Base-by-base conservation (phyloP, 2,329 filamentous ascomycete genomes). In the Fusarium begoniae region DNA sequence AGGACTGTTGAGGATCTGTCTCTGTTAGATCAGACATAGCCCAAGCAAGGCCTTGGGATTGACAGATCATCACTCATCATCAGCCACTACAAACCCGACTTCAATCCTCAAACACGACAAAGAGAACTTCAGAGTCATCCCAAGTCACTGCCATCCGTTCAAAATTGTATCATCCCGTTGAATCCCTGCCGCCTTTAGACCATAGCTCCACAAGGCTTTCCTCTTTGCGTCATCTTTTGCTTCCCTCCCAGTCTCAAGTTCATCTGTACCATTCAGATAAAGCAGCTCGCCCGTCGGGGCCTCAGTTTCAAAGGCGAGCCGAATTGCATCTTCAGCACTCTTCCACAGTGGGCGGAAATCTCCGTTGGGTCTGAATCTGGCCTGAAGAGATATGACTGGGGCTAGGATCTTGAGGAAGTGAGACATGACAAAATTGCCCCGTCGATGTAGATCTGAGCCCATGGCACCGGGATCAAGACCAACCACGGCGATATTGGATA, bases 401-500 rank as follows among this genome's bases (percentile, higher is more conserved):
- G 83, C 17, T 11, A 81, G 20, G 28, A 77, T 32, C 43, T 79
- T 79, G 44, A 80, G 69, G 20, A 47, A 9, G 69, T 56, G 13
- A 80, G 55, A 14, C 43, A 80, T 63, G 22, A 78, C 15, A 51
- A 78, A 79, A 43, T 75, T 63, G 22, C 73, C 78, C 35, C 77
- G 76, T 22, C 79, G 78, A n/a, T 53, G 60, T 6, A 84, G 70
- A 24, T 78, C 80, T 14, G 80, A 82, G 43, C 63, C 55, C 80
- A 85, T 84, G 17, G 73, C 77, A 50, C 83, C 84, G 1, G 84
- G 83, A 51, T 85, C 83, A 18, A 84, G 66, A 10, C 81, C 81
- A 6, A 84, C 65, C 44, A 85, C 75, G 26, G 77, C 78, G 59
- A 85, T 79, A 20, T 80, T 79, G 44, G 73, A 79, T 12, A 84